Base-by-base conservation (phyloP, 208 protist genomes). In the Crithidia fasciculata region DNA sequence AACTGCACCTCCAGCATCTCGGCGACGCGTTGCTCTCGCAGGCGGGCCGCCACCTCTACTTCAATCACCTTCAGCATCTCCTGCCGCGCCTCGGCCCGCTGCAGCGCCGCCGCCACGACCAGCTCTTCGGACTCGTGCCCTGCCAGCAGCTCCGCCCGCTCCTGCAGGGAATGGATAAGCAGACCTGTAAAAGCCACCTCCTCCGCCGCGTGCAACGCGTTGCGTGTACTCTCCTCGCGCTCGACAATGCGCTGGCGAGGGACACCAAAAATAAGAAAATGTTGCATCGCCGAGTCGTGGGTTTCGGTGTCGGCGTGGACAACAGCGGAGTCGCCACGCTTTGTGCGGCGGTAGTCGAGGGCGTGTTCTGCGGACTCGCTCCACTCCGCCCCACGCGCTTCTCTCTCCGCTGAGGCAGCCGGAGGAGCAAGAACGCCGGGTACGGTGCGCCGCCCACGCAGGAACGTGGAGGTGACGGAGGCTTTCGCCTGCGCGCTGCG, bases 61-160 rank as follows among this genome's bases (percentile, higher is more conserved):
- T 88, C 90, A 63, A 93, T 92, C n/a, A 62, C 41, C 55, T 74
- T 68, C 63, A 87, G 70, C 75, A 81, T 72, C 63, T 50, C 53
- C 5, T 44, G 66, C 19, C 78, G 74, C 53, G 44, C 63, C 52
- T 70, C 53, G 8, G 58, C 71, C 0, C 69, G 76, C 43, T 68
- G 39, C 39, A 81, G 57, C n/a, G 47, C 72, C 47, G 81, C 76
- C n/a, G 76, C 80, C 61, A 82, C 65, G 40, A 79, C 76, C 8
- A 85, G 74, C 57, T 72, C 76, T 2, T 60, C 62, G 0, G 81
- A 73, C 50, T 87, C 77, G 40, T 70, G 60, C 0, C 60, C 72
- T 12, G 57, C 56, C 15, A 84, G 54, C 61, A 84, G 67, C 55
- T 82, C 68, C 4, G 76, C 66, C 7, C 77, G 69, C 4, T 6